Evolutionary conservation across 2,329 filamentous ascomycete genomes (phyloP).

Genomic region (Alternaria tenuissima): DNA sequence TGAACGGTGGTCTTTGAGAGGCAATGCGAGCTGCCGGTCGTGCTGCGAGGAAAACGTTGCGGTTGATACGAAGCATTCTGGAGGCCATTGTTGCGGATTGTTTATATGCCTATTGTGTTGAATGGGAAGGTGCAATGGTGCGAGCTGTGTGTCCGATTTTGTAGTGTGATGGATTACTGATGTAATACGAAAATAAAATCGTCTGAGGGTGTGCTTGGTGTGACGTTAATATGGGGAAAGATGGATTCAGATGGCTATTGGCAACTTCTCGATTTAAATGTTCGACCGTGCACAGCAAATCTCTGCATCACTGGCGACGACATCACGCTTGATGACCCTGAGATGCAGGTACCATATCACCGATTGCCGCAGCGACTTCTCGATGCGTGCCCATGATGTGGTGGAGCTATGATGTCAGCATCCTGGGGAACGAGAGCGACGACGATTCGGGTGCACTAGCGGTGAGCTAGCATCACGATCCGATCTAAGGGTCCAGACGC

Average conservation of each 20-base stretch:
- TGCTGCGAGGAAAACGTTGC: constrained; percentile 6
- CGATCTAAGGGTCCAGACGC: constrained; percentile 1
- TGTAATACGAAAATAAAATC: constrained; percentile 10
- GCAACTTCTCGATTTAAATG: background rate
- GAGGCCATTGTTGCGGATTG: constrained; percentile 12
- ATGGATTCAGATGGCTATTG: constrained; percentile 4
- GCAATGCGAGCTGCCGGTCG: background rate
- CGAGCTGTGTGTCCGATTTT: background rate
- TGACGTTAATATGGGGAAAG: constrained; percentile 14
- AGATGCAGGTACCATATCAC: constrained; percentile 17
- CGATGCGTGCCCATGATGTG: constrained; percentile 12
- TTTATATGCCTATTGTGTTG: background rate
- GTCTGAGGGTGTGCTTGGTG: background rate
- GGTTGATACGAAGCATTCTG: constrained; percentile 11
- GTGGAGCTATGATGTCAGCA: constrained; percentile 21
- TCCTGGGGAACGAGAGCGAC: constrained; percentile 5
- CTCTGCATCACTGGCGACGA: constrained; percentile 13
- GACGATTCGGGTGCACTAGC: constrained; percentile 4
- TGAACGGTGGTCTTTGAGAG: background rate
- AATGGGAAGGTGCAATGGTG: background rate
- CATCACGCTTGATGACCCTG: constrained; percentile 9
- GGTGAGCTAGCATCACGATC: background rate
- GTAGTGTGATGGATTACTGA: constrained; percentile 12
- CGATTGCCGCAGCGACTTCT: constrained; percentile 12
- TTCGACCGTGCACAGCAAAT: constrained; percentile 8